Evolutionary conservation across 192 early-diverging fungal species (phyloP).

Genomic region (Podila epigama): DNA sequence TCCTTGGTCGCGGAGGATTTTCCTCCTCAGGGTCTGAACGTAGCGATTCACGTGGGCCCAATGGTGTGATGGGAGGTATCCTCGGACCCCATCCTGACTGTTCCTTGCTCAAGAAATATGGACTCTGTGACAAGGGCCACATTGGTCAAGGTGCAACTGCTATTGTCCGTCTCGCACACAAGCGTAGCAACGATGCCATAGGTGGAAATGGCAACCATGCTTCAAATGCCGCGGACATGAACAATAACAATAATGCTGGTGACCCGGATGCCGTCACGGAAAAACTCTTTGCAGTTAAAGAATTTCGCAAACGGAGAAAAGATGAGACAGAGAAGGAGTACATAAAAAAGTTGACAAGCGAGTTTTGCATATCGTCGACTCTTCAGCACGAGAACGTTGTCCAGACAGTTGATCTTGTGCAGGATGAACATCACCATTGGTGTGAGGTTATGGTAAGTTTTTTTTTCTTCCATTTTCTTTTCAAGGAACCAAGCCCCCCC

Average conservation of each 20-base stretch:
- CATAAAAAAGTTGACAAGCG: constrained; percentile 92
- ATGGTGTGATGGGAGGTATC: no score
- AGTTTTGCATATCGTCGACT: constrained; percentile 95
- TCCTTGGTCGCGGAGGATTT: constrained; percentile 33
- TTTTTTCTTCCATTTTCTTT: no score
- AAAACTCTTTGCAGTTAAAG: constrained; percentile 89
- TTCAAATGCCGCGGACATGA: no score
- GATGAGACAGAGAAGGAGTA: constrained; percentile 93
- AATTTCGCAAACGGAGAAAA: constrained; percentile 87
- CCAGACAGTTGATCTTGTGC: constrained; percentile 93
- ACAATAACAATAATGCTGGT: no score
- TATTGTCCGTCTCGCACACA: constrained; percentile 86
- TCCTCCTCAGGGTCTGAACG: constrained; percentile 21
- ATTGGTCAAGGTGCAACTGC: constrained; percentile 94
- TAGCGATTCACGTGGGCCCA: constrained; percentile 11
- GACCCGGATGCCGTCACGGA: constrained; percentile 58
- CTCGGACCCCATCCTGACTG: constrained; percentile 17
- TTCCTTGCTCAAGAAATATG: constrained; percentile 82
- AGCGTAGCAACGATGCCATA: no score
- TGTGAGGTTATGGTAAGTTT: constrained; percentile 77
- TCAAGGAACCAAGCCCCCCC: no score
- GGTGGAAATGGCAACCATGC: no score
- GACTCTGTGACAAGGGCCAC: constrained; percentile 72
- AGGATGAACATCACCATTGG: constrained; percentile 86
- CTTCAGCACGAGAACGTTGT: constrained; percentile 92